phyloP scores from a whole-genome alignment of 176 grass and related monocot species.

The Carex cristatella region DNA sequence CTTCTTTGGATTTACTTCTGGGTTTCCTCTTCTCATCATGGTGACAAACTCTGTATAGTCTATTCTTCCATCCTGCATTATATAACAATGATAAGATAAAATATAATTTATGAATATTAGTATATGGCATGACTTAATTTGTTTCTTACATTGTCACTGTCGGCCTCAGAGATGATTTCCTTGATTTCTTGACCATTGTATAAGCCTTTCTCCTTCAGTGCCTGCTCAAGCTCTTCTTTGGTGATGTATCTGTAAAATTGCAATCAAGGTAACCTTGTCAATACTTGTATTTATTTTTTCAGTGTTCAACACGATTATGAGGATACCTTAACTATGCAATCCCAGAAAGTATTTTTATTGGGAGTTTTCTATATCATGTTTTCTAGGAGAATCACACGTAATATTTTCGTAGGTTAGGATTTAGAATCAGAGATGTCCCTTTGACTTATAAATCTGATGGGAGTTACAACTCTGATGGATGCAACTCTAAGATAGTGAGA shows the following conservation, averaged over 20 bases:
- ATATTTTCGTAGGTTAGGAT: not conserved
- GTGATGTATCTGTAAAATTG: constrained; percentile 48
- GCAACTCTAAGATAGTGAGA: not conserved
- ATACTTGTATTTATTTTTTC: not conserved
- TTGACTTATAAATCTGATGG: not conserved
- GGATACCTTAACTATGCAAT: not conserved
- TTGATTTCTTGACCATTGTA: constrained; percentile 56
- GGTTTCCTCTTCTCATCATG: constrained; percentile 77
- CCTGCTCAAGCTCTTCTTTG: constrained; percentile 67
- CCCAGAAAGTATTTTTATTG: not conserved
- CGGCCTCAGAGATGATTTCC: constrained; percentile 58
- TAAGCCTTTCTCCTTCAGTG: constrained; percentile 57
- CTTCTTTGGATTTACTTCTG: constrained; percentile 70
- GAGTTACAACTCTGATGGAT: not conserved
- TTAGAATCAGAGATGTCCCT: not conserved
- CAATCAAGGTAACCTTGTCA: not conserved
- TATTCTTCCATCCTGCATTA: constrained; percentile 73
- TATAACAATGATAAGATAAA: not conserved
- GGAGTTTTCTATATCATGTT: not conserved
- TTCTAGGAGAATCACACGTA: not conserved
- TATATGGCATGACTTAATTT: not conserved
- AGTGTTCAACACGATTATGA: not conserved
- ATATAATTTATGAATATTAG: not conserved
- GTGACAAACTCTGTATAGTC: constrained; percentile 71
- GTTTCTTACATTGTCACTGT: constrained; percentile 57